phyloP scores from a whole-genome alignment of 768 basidiomycete species.

The Suillus ampliporus region DNA sequence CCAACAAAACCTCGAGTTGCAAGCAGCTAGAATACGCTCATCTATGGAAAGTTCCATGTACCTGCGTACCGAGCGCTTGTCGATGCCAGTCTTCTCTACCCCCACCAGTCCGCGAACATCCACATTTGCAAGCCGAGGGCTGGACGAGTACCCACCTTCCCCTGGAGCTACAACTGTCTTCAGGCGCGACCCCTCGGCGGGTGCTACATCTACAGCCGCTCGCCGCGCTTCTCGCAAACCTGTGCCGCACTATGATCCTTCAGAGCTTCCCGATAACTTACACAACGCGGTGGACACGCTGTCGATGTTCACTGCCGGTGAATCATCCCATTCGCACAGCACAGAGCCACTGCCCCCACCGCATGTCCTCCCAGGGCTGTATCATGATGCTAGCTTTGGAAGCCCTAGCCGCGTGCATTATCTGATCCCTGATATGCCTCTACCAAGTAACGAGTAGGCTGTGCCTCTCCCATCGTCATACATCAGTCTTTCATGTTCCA shows the following conservation, averaged over 20 bases:
- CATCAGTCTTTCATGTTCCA: neutral
- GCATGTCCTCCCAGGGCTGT: conserved; percentile 28
- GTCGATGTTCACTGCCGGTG: conserved; percentile 29
- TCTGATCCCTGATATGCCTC: conserved; percentile 65
- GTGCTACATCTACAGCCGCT: conserved; percentile 24
- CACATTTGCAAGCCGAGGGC: conserved; percentile 22
- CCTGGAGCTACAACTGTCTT: conserved; percentile 26
- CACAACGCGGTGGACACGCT: conserved; percentile 20
- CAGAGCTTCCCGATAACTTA: conserved; percentile 29
- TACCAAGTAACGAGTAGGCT: conserved; percentile 33
- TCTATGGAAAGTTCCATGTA: conserved; percentile 35
- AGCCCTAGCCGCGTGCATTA: conserved; percentile 56
- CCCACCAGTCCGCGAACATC: conserved; percentile 19
- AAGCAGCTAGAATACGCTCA: conserved; percentile 37
- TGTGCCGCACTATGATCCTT: conserved; percentile 56
- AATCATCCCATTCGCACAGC: conserved; percentile 36
- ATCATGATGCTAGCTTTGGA: conserved; percentile 52
- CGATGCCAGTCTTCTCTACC: conserved; percentile 30
- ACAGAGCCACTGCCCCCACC: conserved; percentile 7
- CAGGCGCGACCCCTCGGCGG: conserved; percentile 35
- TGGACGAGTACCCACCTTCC: conserved; percentile 38
- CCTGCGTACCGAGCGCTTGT: conserved; percentile 34
- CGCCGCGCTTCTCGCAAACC: conserved; percentile 56
- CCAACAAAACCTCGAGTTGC: conserved; percentile 31
- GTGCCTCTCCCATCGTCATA: conserved; percentile 5